Conservation (phyloP, 441 rosid genomes). For the Adansonia madagascariensis region DNA sequence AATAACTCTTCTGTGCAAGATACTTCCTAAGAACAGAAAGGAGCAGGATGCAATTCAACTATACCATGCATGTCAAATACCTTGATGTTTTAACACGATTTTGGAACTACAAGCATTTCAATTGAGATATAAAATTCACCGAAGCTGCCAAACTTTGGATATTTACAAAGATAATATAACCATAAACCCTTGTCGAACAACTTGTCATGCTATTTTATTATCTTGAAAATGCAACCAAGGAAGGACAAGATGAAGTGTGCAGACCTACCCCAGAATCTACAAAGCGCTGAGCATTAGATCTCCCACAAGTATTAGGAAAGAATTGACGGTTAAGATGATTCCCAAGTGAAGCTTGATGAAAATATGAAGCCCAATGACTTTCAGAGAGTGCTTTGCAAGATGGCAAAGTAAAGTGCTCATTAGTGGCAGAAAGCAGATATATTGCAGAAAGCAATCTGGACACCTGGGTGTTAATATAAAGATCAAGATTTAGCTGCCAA, state of each 20-base stretch:
- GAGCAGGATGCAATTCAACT: background rate
- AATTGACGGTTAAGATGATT: slow-evolving; percentile 68
- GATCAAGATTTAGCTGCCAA: slow-evolving; percentile 25
- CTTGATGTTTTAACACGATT: background rate
- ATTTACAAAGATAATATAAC: background rate
- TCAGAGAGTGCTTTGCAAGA: slow-evolving; percentile 61
- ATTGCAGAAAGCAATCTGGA: slow-evolving; percentile 74
- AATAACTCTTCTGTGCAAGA: background rate
- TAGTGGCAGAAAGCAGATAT: slow-evolving; percentile 65
- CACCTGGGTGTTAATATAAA: slow-evolving; percentile 53
- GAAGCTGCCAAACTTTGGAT: background rate
- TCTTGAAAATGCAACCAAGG: slow-evolving; percentile 21
- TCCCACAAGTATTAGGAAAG: slow-evolving; percentile 51
- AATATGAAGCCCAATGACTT: slow-evolving; percentile 91
- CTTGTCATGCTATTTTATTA: slow-evolving; percentile 9
- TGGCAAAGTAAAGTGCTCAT: slow-evolving; percentile 47
- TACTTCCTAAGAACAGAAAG: slow-evolving; percentile 6
- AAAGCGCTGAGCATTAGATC: slow-evolving; percentile 38
- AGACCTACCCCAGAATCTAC: slow-evolving; percentile 52
- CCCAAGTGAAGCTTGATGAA: slow-evolving; percentile 95
- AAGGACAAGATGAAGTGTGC: slow-evolving; percentile 20
- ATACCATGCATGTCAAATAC: slow-evolving; percentile 3
- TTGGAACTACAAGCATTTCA: slow-evolving; percentile 3
- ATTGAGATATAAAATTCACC: background rate
- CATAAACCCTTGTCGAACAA: slow-evolving; percentile 1